A percentile compares a stretch with the other conserved stretches of the same genome.
These are phyloP conservation scores for Zostera marina DNA, from an alignment of 116 monocot genomes.

Conservation along the genomic window DNA sequence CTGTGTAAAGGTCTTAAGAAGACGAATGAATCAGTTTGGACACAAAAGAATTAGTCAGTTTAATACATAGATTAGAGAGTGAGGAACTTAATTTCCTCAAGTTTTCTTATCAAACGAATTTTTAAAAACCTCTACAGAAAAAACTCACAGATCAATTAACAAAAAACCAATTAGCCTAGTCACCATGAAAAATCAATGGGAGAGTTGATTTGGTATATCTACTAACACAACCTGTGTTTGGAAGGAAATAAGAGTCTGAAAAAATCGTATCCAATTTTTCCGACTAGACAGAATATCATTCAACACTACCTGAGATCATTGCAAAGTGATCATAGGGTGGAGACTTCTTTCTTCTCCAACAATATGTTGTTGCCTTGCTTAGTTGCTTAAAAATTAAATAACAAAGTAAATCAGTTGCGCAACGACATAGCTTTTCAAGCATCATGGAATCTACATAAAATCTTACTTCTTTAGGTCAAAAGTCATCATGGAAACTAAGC, in stretches of 20 bases:
- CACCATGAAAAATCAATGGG: too few relatives aligned
- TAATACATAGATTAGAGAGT: too few relatives aligned
- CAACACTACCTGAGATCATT: conserved; percentile 4
- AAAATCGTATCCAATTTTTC: neutral
- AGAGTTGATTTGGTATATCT: too few relatives aligned
- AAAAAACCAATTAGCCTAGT: too few relatives aligned
- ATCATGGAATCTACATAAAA: neutral
- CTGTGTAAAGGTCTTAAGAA: too few relatives aligned
- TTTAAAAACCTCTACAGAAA: too few relatives aligned
- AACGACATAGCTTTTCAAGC: neutral
- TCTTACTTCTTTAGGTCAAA: conserved; percentile 6
- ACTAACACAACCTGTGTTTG: too few relatives aligned
- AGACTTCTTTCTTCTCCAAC: conserved; percentile 8
- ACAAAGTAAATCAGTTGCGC: conserved; percentile 3
- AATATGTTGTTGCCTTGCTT: conserved; percentile 11
- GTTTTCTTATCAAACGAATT: too few relatives aligned
- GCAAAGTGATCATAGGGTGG: conserved; percentile 4
- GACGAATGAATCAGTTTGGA: too few relatives aligned
- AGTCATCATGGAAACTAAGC: conserved; percentile 7
- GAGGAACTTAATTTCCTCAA: too few relatives aligned
- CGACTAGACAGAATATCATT: neutral
- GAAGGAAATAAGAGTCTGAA: too few relatives aligned
- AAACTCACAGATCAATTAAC: neutral
- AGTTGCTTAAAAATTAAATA: conserved; percentile 12
- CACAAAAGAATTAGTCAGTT: too few relatives aligned